Conservation (phyloP, 331 rosid species). For the Quercus tomentella region DNA sequence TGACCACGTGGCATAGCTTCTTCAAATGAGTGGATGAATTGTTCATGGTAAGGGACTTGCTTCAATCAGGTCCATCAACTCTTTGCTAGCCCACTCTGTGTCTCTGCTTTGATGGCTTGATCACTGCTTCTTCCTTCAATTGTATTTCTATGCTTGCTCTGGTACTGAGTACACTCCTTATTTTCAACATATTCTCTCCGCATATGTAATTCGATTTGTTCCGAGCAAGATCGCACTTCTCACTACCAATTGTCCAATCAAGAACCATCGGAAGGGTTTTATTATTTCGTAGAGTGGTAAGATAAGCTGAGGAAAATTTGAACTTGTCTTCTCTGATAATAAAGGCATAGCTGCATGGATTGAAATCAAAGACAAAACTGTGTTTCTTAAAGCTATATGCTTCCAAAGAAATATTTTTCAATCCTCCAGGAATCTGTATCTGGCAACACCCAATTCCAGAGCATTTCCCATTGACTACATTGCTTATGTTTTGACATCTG, state of each 20-base stretch:
- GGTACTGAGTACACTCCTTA: too few relatives aligned
- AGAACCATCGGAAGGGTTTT: not conserved
- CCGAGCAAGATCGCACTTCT: not conserved
- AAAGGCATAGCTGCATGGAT: constrained; percentile 27
- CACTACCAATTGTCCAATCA: not conserved
- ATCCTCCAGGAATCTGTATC: not conserved
- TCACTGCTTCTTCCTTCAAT: too few relatives aligned
- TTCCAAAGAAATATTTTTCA: accelerated
- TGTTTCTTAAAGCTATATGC: accelerated
- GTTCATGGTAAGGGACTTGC: too few relatives aligned
- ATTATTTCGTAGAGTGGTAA: not conserved
- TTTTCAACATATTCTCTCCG: not conserved
- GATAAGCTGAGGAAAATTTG: not conserved
- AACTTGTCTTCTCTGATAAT: not conserved
- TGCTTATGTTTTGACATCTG: not conserved
- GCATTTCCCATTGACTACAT: not conserved
- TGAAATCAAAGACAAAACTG: not conserved
- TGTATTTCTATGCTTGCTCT: too few relatives aligned
- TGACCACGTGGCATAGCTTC: too few relatives aligned
- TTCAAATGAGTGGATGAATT: too few relatives aligned
- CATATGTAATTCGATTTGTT: not conserved
- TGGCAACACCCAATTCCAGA: constrained; percentile 19
- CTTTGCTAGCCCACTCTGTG: too few relatives aligned
- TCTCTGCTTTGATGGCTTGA: too few relatives aligned
- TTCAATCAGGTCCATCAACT: too few relatives aligned